These are phyloP conservation scores for Hypoxylon trugodes DNA, from an alignment of 495 filamentous ascomycete genomes.

Conservation along the genomic window DNA sequence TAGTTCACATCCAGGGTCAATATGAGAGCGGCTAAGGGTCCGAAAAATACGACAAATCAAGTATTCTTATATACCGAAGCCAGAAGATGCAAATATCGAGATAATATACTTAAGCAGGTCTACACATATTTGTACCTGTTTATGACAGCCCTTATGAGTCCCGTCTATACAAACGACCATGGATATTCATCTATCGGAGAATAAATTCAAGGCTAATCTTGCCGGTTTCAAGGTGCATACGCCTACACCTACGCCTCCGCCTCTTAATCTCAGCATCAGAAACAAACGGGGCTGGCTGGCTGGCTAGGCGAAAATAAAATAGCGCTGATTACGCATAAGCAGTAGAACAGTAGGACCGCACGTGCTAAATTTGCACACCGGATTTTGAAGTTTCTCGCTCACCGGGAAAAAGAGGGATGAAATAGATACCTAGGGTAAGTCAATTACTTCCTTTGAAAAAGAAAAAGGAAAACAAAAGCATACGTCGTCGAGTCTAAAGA, in stretches of 20 bases:
- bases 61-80: conserved; percentile 3
- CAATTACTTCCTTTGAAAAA: too few species aligned
- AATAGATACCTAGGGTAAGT: too few species aligned
- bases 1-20: conserved; percentile 13
- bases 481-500: background rate
- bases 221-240: too few species aligned
- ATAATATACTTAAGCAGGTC: conserved; percentile 4
- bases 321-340: background rate
- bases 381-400: background rate
- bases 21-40: conserved; percentile 10
- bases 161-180: background rate
- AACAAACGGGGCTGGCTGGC: conserved; percentile 15
- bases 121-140: conserved; percentile 1
- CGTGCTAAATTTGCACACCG: background rate
- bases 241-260: too few species aligned
- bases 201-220: background rate
- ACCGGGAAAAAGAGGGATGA: background rate
- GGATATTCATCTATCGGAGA: background rate
- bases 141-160: too few species aligned
- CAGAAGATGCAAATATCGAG: conserved; percentile 5
- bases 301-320: too few species aligned
- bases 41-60: conserved; percentile 3
- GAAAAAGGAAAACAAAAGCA: conserved; percentile 3
- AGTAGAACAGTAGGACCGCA: background rate
- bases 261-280: background rate